Evolutionary conservation across 208 protist species (phyloP), one percentile per base, ranked within the genome.

Genomic region (Trichomonas gallinae): DNA sequence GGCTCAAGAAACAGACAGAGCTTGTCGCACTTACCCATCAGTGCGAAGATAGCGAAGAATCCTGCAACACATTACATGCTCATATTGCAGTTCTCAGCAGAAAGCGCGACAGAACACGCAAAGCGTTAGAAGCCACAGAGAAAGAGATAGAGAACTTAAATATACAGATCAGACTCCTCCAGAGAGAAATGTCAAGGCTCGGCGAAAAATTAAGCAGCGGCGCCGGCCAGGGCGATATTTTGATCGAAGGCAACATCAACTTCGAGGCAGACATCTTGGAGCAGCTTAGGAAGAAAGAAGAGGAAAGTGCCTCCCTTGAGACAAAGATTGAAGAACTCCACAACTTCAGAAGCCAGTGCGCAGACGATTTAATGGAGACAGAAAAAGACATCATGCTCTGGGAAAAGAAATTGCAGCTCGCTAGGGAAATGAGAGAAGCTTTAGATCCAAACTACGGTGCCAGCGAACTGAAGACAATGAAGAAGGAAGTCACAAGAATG

Each of bases 311-410:
- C 2, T 2, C 42, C 13, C 13, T 42, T 0, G 44, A 48, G 15
- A 42, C 44, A n/a, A 34, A 93, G 34, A 93, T 93, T 17, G 87
- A 93, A 51, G 87, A 93, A 36, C 17, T 93, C n/a, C 40, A 23
- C n/a, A 38, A 34, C 17, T 48, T 51, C n/a, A 42, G 87, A 34
- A 44, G 44, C 42, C 17, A 40, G 4, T 44, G 42, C 45, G 87
- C 87, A 38, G 87, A 93, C 26, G 87, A 93, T 93, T 38, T 93
- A 34, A 93, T 93, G 87, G 87, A 93, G 51, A 93, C 87, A 48
- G 87, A 93, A 38, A 93, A 93, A 93, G 17, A 34, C n/a, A 93
- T 93, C 17, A 93, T 93, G 87, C 17, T 93, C 4, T 51, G 40
- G 44, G 87, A 93, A 36, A 93, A 93, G 87, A 93, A 93, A 38